These are phyloP conservation scores for Paspalum vaginatum DNA, from an alignment of 176 grass and related monocot genomes.

Conservation along the genomic window DNA sequence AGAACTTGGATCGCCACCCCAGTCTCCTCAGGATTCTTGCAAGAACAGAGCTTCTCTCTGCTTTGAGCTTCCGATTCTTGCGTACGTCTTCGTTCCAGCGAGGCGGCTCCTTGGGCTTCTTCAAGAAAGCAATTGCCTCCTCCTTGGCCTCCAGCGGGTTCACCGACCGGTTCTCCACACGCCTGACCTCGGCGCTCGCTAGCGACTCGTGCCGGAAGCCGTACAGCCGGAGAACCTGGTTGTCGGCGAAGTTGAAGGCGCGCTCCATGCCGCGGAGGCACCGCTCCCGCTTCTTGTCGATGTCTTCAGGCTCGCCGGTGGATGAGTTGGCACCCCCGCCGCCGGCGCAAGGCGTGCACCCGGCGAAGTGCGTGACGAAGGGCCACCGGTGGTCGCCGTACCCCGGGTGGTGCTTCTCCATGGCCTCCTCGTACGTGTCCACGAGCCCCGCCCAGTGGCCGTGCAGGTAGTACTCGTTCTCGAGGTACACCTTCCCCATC, in stretches of 20 bases:
- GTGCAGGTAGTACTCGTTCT: slow-evolving; percentile 75
- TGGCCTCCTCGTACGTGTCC: slow-evolving; percentile 60
- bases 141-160: slow-evolving; percentile 50
- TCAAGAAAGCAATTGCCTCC: slow-evolving; percentile 33
- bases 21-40: slow-evolving; percentile 1
- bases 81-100: background rate
- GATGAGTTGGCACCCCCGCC: background rate
- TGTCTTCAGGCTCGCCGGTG: background rate
- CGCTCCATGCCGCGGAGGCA: slow-evolving; percentile 68
- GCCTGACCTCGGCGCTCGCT: slow-evolving; percentile 36
- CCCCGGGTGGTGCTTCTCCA: slow-evolving; percentile 71
- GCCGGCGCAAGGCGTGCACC: slow-evolving; percentile 52
- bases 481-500: slow-evolving; percentile 67
- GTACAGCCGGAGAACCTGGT: slow-evolving; percentile 68
- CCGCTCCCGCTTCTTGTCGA: slow-evolving; percentile 33
- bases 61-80: background rate
- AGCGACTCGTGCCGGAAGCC: slow-evolving; percentile 55
- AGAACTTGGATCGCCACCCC: background rate
- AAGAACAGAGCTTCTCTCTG: background rate
- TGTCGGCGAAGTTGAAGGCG: slow-evolving; percentile 84
- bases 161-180: slow-evolving; percentile 37
- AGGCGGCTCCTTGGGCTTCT: slow-evolving; percentile 9
- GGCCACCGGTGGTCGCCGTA: slow-evolving; percentile 81
- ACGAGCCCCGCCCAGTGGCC: slow-evolving; percentile 63
- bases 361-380: slow-evolving; percentile 76